phyloP scores from a whole-genome alignment of 768 basidiomycete species.

The Clitopilus hobsonii region DNA sequence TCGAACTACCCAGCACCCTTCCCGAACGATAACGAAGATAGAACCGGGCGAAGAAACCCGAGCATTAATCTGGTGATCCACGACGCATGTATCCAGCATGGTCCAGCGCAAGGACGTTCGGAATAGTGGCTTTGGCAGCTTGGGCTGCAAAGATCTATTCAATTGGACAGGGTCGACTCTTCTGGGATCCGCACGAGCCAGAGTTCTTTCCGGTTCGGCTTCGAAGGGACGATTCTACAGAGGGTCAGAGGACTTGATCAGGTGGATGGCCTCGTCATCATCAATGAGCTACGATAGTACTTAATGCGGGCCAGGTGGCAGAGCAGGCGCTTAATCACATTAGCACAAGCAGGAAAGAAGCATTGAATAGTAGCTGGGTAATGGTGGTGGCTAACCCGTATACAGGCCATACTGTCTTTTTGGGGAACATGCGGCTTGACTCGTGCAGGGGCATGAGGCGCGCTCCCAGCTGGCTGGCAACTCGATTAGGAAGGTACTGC shows the following conservation, averaged over 20 bases:
- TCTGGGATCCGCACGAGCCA: not conserved
- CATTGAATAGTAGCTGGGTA: not conserved
- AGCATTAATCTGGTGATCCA: not conserved
- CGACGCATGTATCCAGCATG: not conserved
- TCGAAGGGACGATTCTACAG: not conserved
- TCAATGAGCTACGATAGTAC: not conserved
- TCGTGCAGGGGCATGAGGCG: not conserved
- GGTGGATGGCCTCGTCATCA: not conserved
- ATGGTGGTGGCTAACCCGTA: not conserved
- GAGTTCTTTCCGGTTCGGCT: not conserved
- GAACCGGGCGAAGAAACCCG: not conserved
- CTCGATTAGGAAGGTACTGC: not conserved
- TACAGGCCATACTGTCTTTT: not conserved
- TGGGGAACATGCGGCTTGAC: not conserved
- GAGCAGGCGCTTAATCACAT: not conserved
- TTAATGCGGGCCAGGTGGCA: not conserved
- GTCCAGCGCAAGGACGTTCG: not conserved
- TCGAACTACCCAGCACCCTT: not conserved
- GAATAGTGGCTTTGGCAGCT: slow-evolving; percentile 1
- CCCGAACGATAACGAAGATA: not conserved
- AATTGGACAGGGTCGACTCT: not conserved
- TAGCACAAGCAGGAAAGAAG: not conserved
- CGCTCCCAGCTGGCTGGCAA: not conserved
- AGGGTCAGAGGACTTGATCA: not conserved
- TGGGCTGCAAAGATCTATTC: not conserved